These are phyloP conservation scores for Sarcomyxa edulis DNA, from an alignment of 768 basidiomycete genomes.

Conservation along the genomic window DNA sequence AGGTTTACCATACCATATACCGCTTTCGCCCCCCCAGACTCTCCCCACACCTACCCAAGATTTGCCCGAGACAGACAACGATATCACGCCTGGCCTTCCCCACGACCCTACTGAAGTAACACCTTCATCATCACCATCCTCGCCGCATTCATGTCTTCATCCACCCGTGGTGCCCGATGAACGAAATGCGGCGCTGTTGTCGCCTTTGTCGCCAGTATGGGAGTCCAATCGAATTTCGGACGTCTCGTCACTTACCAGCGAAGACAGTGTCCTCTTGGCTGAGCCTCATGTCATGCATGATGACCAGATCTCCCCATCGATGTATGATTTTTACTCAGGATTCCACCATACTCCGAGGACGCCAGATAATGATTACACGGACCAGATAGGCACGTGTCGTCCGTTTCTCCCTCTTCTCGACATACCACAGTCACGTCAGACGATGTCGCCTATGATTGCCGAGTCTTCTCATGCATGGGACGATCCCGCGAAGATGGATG, in stretches of 20 bases:
- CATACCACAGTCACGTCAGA: slow-evolving; percentile 16
- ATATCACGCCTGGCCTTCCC: no score
- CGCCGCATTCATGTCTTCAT: not conserved
- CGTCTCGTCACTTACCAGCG: not conserved
- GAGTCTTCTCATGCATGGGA: not conserved
- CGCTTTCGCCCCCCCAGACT: slow-evolving; percentile 38
- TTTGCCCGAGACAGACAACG: slow-evolving; percentile 29
- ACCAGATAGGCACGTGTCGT: not conserved
- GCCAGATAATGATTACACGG: not conserved
- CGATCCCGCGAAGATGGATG: not conserved
- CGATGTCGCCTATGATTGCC: no score
- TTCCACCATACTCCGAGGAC: not conserved
- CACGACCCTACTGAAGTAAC: not conserved
- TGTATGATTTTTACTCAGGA: not conserved
- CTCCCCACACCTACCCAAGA: slow-evolving; percentile 28
- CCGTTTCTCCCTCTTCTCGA: slow-evolving; percentile 12
- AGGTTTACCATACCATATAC: slow-evolving; percentile 21
- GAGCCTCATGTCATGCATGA: not conserved
- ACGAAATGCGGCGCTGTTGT: slow-evolving; percentile 14
- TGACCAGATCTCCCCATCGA: no score
- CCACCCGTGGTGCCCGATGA: not conserved
- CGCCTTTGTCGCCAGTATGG: slow-evolving; percentile 32
- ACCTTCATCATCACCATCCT: not conserved
- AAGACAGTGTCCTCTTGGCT: not conserved
- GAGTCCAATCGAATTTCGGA: slow-evolving; percentile 7